A percentile compares a stretch with the other conserved stretches of the same genome.
phyloP scores from a whole-genome alignment of 2,329 filamentous ascomycete species.

The Xylaria arbuscula region DNA sequence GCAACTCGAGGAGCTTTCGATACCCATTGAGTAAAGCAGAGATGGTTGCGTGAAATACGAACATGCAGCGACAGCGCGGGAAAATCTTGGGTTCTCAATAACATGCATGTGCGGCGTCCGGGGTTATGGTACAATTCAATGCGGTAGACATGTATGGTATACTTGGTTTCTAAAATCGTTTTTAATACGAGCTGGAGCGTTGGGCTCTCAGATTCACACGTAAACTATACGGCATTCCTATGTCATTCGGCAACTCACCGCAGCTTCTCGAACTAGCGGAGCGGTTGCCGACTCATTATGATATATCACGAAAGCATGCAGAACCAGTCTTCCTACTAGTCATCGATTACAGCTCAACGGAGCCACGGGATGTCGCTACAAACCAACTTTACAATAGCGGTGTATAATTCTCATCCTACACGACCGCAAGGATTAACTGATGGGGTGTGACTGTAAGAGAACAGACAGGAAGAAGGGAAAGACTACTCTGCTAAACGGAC shows the following conservation, averaged over 20 bases:
- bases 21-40: constrained; percentile 40
- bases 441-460: too few relatives aligned
- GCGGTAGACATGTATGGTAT: constrained; percentile 49
- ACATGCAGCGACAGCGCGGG: constrained; percentile 32
- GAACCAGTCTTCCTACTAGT: not conserved
- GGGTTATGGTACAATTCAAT: constrained; percentile 45
- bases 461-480: too few relatives aligned
- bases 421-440: too few relatives aligned
- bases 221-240: not conserved
- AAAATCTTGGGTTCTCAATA: constrained; percentile 41
- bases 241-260: not conserved
- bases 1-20: constrained; percentile 32
- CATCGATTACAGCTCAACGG: not conserved
- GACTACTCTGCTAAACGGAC: too few relatives aligned
- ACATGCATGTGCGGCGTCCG: constrained; percentile 50
- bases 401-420: too few relatives aligned
- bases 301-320: constrained; percentile 7
- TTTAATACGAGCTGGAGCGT: constrained; percentile 31
- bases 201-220: constrained; percentile 9
- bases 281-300: not conserved
- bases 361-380: too few relatives aligned
- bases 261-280: not conserved
- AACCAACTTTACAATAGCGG: too few relatives aligned
- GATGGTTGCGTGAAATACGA: constrained; percentile 35
- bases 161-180: constrained; percentile 32